Base-by-base conservation (phyloP, 2,329 filamentous ascomycete genomes). In the Furcasterigmium sp. region DNA sequence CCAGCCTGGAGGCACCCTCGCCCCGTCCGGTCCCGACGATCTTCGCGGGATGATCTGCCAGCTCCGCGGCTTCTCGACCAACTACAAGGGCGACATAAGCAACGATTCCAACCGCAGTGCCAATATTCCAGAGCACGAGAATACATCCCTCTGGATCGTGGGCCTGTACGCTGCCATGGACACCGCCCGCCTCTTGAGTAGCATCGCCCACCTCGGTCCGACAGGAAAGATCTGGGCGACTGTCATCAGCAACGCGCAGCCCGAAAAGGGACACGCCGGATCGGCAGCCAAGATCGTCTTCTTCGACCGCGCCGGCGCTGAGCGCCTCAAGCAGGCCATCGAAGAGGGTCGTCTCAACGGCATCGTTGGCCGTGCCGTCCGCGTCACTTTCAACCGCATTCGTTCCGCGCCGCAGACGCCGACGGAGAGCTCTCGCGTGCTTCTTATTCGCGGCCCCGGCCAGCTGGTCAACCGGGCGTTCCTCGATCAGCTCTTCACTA, bases 21-120 rank as follows among this genome's bases (percentile, higher is more conserved):
- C 32, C 32, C n/a, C 32, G 23, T 15, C 32, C n/a, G 32, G 11
- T 15, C 32, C 32, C 14, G 17, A 17, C 15, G 9, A 11, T 13
- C 30, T 20, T 15, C n/a, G 19, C 20, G 23, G 9, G n/a, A 9
- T 26, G 11, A 4, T 37, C 4, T 39, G 25, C 17, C 10, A 28
- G 14, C 13, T 23, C 8, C 14, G 21, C 6, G 37, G 20, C 8
- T 37, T 45, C n/a, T 32, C 39, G 5, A 8, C 13, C 21, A 19
- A 39, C 20, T 42, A 42, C 11, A n/a, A 32, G 5, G 42, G 38
- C 8, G 38, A 39, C 8, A 23, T 29, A 4, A 14, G 14, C 15
- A 47, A 66, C 1, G 14, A 32, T 2, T 57, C 57, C 9, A 73
- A 73, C 55, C 59, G 56, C 37, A 65, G 63, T 3, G 68, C 68